These are phyloP conservation scores for Leucaena leucocephala DNA, from an alignment of 306 rosid genomes.

Conservation along the genomic window DNA sequence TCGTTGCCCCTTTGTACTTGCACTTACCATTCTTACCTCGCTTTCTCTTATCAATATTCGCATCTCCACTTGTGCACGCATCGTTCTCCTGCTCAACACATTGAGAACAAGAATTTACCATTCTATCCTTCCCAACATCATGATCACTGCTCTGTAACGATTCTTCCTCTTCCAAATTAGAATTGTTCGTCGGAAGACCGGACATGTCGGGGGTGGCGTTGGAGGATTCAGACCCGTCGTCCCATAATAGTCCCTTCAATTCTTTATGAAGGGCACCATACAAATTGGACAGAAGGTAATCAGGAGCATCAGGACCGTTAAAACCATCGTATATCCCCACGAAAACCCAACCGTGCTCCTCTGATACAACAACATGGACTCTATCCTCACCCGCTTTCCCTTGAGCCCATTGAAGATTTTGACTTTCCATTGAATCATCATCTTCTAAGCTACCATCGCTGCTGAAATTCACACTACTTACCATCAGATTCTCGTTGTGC, in stretches of 20 bases:
- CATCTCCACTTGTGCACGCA: slow-evolving; percentile 59
- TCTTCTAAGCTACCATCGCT: slow-evolving; percentile 93
- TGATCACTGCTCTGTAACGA: slow-evolving; percentile 34
- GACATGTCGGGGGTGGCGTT: slow-evolving; percentile 36
- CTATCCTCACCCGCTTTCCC: slow-evolving; percentile 99
- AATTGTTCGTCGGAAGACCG: slow-evolving; percentile 40
- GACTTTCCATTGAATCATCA: slow-evolving; percentile 72
- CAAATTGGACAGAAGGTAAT: slow-evolving; percentile 73
- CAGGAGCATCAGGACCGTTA: slow-evolving; percentile 98
- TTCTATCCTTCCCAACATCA: slow-evolving; percentile 42
- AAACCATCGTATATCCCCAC: slow-evolving; percentile 98
- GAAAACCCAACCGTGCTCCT: slow-evolving; percentile 97
- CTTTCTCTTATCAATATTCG: slow-evolving; percentile 43
- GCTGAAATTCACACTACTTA: slow-evolving; percentile 80
- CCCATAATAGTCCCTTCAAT: slow-evolving; percentile 91
- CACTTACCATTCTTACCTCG: slow-evolving; percentile 45
- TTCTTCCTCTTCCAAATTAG: slow-evolving; percentile 36
- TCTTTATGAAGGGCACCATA: slow-evolving; percentile 78
- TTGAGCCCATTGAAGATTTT: slow-evolving; percentile 98
- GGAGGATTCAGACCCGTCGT: slow-evolving; percentile 48
- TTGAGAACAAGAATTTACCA: slow-evolving; percentile 57
- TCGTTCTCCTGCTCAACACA: slow-evolving; percentile 63
- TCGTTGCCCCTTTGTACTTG: slow-evolving; percentile 58
- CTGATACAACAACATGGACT: slow-evolving; percentile 95
- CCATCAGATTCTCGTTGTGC: slow-evolving; percentile 78